A percentile compares a stretch with the other conserved stretches of the same genome.
Evolutionary conservation across 108 stramenopile genomes (phyloP).

Genomic region (Skeletonema grethae): DNA sequence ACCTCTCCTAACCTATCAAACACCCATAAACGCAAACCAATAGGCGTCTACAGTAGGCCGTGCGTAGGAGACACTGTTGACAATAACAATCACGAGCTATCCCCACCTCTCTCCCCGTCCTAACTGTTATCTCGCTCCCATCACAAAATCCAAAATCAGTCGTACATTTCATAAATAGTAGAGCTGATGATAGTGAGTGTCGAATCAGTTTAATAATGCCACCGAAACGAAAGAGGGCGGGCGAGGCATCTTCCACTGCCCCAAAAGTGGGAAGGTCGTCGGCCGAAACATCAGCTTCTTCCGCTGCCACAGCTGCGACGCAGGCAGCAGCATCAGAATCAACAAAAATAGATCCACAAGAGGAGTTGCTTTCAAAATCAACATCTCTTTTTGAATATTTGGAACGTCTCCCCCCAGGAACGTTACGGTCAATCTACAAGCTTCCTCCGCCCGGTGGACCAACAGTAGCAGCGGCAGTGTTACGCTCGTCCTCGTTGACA

Average conservation of each 20-base stretch:
- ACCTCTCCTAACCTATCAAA: too few species aligned
- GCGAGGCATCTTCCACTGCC: background rate
- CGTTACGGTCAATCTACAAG: slow-evolving; percentile 37
- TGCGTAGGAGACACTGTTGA: too few species aligned
- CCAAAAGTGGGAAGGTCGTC: background rate
- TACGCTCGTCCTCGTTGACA: slow-evolving; percentile 38
- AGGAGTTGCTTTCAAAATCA: slow-evolving; percentile 31
- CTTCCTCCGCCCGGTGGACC: slow-evolving; percentile 37
- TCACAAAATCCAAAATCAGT: too few species aligned
- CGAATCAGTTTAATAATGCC: background rate
- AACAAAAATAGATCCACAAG: slow-evolving; percentile 8
- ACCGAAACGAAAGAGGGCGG: background rate
- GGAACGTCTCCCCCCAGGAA: slow-evolving; percentile 26
- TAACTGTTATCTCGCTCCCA: too few species aligned
- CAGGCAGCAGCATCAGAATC: slow-evolving; percentile 2
- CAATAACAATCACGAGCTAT: too few species aligned
- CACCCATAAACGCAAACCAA: too few species aligned
- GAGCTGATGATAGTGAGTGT: too few species aligned
- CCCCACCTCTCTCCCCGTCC: too few species aligned
- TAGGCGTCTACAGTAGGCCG: too few species aligned
- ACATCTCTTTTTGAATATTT: slow-evolving; percentile 48
- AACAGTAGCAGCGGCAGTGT: slow-evolving; percentile 32
- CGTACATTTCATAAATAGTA: too few species aligned
- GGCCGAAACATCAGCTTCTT: background rate
- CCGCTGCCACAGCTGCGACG: slow-evolving; percentile 6